Conservation (phyloP, 73 alveolate genomes). For the Paramecium sexaurelia region DNA sequence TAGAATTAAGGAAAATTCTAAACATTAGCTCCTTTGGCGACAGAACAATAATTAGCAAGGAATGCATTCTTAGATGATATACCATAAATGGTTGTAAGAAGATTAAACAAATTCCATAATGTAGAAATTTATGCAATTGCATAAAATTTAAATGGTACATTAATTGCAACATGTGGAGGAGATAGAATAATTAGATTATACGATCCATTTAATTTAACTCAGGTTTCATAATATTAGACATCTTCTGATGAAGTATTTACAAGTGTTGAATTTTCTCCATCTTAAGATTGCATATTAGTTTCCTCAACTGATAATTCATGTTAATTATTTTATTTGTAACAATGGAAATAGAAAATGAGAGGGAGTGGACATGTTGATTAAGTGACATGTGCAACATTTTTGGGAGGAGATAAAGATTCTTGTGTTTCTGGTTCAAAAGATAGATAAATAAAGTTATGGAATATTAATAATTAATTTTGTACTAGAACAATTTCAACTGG, state of each 20-base stretch:
- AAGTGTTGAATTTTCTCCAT: constrained; percentile 52
- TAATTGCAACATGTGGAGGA: constrained; percentile 66
- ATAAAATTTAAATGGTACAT: constrained; percentile 51
- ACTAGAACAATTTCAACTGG: constrained; percentile 46
- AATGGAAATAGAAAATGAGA: constrained; percentile 47
- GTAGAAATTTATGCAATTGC: constrained; percentile 55
- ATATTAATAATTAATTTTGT: constrained; percentile 47
- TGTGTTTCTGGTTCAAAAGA: constrained; percentile 59
- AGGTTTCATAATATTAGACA: neutral
- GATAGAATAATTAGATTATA: constrained; percentile 58
- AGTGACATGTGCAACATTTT: constrained; percentile 28
- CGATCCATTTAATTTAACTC: constrained; percentile 55
- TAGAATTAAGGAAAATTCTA: neutral
- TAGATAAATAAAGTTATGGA: constrained; percentile 60
- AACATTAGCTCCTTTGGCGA: neutral
- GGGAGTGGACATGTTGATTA: constrained; percentile 53
- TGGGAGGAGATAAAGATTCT: constrained; percentile 63
- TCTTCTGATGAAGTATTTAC: constrained; percentile 60
- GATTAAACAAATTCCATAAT: constrained; percentile 38
- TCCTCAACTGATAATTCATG: constrained; percentile 58
- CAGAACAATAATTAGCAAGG: constrained; percentile 30
- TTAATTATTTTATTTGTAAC: neutral
- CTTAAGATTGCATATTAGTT: constrained; percentile 51
- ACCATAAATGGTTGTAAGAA: constrained; percentile 45
- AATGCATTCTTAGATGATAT: constrained; percentile 54